phyloP scores from a whole-genome alignment of 2,329 filamentous ascomycete species.

The Lachnellula suecica region DNA sequence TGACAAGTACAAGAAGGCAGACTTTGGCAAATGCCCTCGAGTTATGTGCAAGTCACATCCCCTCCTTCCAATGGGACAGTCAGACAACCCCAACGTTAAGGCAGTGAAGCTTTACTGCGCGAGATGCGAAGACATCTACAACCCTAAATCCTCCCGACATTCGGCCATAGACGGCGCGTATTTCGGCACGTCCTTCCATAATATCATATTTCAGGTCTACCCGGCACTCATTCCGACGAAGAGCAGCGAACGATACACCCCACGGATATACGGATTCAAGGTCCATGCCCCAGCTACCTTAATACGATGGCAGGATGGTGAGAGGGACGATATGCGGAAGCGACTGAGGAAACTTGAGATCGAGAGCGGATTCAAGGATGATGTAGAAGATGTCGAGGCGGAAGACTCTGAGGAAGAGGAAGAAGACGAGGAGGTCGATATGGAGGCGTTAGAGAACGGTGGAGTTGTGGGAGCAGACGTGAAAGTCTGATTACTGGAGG shows the following conservation, averaged over 20 bases:
- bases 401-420: conserved; percentile 59
- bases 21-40: conserved; percentile 97
- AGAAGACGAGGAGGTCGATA: conserved; percentile 39
- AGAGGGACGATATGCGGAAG: conserved; percentile 79
- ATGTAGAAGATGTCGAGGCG: conserved; percentile 56
- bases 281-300: conserved; percentile 88
- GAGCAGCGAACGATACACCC: conserved; percentile 81
- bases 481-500: conserved; percentile 14
- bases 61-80: conserved; percentile 90
- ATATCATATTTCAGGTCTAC: conserved; percentile 98
- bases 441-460: conserved; percentile 27
- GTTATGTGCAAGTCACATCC: conserved; percentile 94
- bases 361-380: conserved; percentile 77
- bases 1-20: conserved; percentile 97
- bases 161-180: conserved; percentile 95
- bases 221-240: conserved; percentile 86
- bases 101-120: conserved; percentile 97
- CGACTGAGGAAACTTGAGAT: conserved; percentile 70
- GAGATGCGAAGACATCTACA: conserved; percentile 97
- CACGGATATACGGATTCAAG: conserved; percentile 91
- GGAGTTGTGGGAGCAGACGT: conserved; percentile 18
- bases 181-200: conserved; percentile 97
- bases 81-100: conserved; percentile 82
- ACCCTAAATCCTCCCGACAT: conserved; percentile 95
- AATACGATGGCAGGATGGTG: conserved; percentile 84